Conservation (phyloP, 805 yeast genomes). For the Spathaspora girioi region DNA sequence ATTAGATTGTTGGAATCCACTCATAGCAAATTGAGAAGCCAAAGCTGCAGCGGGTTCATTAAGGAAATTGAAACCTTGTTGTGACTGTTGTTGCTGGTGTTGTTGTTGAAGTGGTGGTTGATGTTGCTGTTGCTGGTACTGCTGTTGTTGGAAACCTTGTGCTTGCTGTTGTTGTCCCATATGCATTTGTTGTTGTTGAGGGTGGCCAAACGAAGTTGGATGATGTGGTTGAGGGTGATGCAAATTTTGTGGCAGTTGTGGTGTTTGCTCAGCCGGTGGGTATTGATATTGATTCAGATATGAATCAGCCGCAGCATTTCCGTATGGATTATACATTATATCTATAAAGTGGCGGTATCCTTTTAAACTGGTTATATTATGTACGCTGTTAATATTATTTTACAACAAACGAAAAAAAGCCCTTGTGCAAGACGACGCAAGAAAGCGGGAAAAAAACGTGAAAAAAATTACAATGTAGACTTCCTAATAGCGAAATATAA, state of each 20-base stretch:
- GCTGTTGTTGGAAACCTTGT: slow-evolving; percentile 17
- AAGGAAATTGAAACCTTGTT: slow-evolving; percentile 43
- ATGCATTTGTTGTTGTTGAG: slow-evolving; percentile 14
- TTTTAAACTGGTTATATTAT: not conserved
- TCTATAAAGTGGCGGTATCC: not conserved
- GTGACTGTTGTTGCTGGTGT: slow-evolving; percentile 11
- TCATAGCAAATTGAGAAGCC: slow-evolving; percentile 86
- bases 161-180: slow-evolving; percentile 34
- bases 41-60: slow-evolving; percentile 77
- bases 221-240: slow-evolving; percentile 33
- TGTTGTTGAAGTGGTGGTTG: slow-evolving; percentile 14
- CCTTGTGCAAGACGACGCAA: not conserved
- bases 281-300: slow-evolving; percentile 35
- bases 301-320: slow-evolving; percentile 17
- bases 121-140: slow-evolving; percentile 13
- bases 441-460: not conserved
- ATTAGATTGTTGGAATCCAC: slow-evolving; percentile 78
- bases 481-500: not conserved
- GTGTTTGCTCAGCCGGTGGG: slow-evolving; percentile 12
- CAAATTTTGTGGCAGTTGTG: slow-evolving; percentile 31
- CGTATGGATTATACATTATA: slow-evolving; percentile 39
- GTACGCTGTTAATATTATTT: not conserved
- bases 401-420: not conserved
- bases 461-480: not conserved
- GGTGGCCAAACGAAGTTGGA: slow-evolving; percentile 11